A percentile compares a stretch with the other conserved stretches of the same genome.
phyloP scores from a whole-genome alignment of 2,329 filamentous ascomycete genomes.

The Trichoderma polysporum region DNA sequence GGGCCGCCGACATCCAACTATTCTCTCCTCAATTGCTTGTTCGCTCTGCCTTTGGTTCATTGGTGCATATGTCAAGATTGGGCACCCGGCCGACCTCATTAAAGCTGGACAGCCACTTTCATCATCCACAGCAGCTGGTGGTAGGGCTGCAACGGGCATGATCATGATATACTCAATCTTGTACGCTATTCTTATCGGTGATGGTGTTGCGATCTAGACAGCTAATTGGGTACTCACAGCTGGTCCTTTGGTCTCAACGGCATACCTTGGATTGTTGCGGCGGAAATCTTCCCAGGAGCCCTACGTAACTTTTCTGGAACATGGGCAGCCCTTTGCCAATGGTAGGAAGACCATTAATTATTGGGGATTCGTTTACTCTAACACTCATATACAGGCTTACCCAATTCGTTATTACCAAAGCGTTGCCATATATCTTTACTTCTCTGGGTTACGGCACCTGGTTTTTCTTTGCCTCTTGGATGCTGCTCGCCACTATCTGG shows the following conservation, averaged over 20 bases:
- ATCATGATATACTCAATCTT: constrained; percentile 57
- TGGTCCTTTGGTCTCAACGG: constrained; percentile 48
- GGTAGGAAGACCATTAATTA: constrained; percentile 24
- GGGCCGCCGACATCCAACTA: constrained; percentile 42
- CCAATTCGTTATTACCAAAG: constrained; percentile 45
- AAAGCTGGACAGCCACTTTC: constrained; percentile 43
- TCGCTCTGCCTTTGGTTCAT: constrained; percentile 52
- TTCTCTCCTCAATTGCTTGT: constrained; percentile 49
- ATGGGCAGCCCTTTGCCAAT: constrained; percentile 42
- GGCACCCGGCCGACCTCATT: constrained; percentile 48
- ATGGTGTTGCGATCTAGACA: fast-evolving
- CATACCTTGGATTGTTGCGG: constrained; percentile 46
- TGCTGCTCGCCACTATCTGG: constrained; percentile 48
- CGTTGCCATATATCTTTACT: constrained; percentile 46
- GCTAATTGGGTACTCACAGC: constrained; percentile 24
- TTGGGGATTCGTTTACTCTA: not conserved
- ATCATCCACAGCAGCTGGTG: constrained; percentile 44
- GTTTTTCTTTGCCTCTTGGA: constrained; percentile 57
- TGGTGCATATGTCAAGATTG: constrained; percentile 53
- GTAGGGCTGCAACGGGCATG: constrained; percentile 53
- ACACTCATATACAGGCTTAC: constrained; percentile 30
- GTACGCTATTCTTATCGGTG: constrained; percentile 32
- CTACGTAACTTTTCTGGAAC: constrained; percentile 44
- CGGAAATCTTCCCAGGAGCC: constrained; percentile 46
- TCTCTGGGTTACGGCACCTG: constrained; percentile 51